Percentiles rank a stretch among this genome's conserved stretches.
These are phyloP conservation scores for Candida ulmi DNA, from an alignment of 805 yeast species.

Conservation along the genomic window DNA sequence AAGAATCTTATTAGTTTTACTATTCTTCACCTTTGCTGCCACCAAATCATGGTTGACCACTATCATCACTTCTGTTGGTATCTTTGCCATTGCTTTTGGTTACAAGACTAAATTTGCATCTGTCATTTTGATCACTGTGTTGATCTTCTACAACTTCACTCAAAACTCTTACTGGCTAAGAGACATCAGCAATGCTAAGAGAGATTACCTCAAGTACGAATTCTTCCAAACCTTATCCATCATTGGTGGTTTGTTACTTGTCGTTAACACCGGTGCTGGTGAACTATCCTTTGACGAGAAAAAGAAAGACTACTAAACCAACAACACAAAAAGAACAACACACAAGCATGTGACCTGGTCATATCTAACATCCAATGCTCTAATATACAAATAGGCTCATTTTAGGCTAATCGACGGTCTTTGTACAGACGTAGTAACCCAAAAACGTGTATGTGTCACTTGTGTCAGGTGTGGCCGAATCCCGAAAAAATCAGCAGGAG, in stretches of 20 bases:
- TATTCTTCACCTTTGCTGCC: constrained; percentile 81
- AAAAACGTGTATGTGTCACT: background rate
- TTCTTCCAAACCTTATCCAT: constrained; percentile 92
- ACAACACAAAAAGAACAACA: background rate
- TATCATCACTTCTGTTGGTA: constrained; percentile 62
- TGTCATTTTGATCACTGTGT: constrained; percentile 54
- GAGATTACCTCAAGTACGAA: constrained; percentile 89
- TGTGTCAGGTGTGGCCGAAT: too few species aligned
- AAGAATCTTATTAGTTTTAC: constrained; percentile 73
- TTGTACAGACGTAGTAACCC: too few species aligned
- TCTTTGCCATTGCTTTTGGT: constrained; percentile 80
- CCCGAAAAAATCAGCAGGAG: background rate
- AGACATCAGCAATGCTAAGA: constrained; percentile 54
- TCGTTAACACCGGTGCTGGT: constrained; percentile 96
- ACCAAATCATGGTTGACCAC: constrained; percentile 68
- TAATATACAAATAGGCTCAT: too few species aligned
- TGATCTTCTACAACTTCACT: constrained; percentile 69
- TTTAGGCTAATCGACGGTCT: too few species aligned
- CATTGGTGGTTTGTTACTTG: constrained; percentile 87
- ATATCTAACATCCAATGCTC: too few species aligned
- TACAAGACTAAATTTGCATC: constrained; percentile 91
- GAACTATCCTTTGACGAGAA: constrained; percentile 89
- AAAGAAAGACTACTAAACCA: constrained; percentile 72
- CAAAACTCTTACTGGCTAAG: constrained; percentile 88
- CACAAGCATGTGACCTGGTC: too few species aligned